These are phyloP conservation scores for Madurella mycetomatis DNA, from an alignment of 2,329 filamentous ascomycete genomes.

Conservation along the genomic window DNA sequence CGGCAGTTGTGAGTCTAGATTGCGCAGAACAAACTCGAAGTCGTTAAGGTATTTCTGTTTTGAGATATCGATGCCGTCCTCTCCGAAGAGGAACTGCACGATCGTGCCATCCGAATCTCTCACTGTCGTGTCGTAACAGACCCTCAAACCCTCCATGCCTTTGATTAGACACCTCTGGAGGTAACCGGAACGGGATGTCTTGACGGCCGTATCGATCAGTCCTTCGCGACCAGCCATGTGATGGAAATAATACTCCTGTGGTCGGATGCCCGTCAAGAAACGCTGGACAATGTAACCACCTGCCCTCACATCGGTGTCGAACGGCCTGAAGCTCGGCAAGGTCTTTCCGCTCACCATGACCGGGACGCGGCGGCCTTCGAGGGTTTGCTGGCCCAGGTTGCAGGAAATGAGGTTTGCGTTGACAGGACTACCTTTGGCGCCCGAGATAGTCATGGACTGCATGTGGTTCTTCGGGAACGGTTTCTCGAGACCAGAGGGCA, in stretches of 20 bases:
- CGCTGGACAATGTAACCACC: conserved; percentile 92
- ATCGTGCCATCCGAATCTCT: conserved; percentile 90
- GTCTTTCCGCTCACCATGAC: conserved; percentile 98
- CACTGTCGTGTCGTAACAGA: conserved; percentile 91
- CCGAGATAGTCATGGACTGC: conserved; percentile 97
- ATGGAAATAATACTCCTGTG: conserved; percentile 99
- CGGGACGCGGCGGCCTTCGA: conserved; percentile 91
- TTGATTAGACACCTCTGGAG: conserved; percentile 96
- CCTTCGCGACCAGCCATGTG: conserved; percentile 98
- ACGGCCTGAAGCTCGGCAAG: conserved; percentile 87
- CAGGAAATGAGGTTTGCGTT: conserved; percentile 98
- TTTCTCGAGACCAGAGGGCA: conserved; percentile 81
- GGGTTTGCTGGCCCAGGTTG: conserved; percentile 91
- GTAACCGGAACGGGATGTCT: conserved; percentile 95
- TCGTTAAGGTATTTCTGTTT: conserved; percentile 90
- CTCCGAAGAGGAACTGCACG: conserved; percentile 93
- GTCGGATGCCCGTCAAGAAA: conserved; percentile 95
- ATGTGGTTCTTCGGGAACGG: conserved; percentile 96
- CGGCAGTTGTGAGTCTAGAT: conserved; percentile 74
- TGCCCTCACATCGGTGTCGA: conserved; percentile 81
- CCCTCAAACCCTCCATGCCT: conserved; percentile 91
- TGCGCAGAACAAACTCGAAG: conserved; percentile 85
- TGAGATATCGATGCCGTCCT: conserved; percentile 89
- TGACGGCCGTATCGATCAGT: conserved; percentile 97
- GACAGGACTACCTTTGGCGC: conserved; percentile 87